Conservation (phyloP, 768 basidiomycete species). For the Rhizopogon salebrosus region DNA sequence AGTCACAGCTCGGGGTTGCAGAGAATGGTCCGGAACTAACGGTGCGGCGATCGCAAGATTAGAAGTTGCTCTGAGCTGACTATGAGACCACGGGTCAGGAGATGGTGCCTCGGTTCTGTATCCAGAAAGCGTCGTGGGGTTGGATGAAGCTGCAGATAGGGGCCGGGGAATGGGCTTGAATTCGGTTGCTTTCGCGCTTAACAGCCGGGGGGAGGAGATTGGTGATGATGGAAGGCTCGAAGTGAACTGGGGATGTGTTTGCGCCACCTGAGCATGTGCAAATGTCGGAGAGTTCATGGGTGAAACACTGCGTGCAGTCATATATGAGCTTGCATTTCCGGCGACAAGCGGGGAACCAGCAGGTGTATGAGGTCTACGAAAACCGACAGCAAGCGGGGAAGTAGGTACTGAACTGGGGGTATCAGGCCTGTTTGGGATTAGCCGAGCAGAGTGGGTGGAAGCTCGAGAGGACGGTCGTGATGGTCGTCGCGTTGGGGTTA, state of each 20-base stretch:
- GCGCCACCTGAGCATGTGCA: conserved; percentile 49
- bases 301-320: conserved; percentile 45
- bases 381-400: conserved; percentile 71
- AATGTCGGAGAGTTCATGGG: conserved; percentile 68
- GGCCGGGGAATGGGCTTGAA: conserved; percentile 84
- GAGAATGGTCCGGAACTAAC: conserved; percentile 65
- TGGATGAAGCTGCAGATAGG: conserved; percentile 64
- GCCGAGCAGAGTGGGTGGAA: conserved; percentile 61
- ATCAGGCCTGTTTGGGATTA: conserved; percentile 62
- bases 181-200: conserved; percentile 87
- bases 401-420: conserved; percentile 72
- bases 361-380: conserved; percentile 78
- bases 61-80: conserved; percentile 60
- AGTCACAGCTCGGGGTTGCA: conserved; percentile 49
- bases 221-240: conserved; percentile 82
- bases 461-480: conserved; percentile 80
- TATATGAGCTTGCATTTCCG: conserved; percentile 50
- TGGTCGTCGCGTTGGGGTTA: conserved; percentile 75
- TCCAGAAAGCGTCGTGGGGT: conserved; percentile 42
- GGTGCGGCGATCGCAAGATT: conserved; percentile 93
- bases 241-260: conserved; percentile 59
- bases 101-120: conserved; percentile 78
- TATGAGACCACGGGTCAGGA: conserved; percentile 85
- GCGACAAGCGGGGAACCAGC: conserved; percentile 69
- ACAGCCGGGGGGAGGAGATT: conserved; percentile 74